Evolutionary conservation across 768 basidiomycete genomes (phyloP).

Genomic region (Macrocybe gigantea): DNA sequence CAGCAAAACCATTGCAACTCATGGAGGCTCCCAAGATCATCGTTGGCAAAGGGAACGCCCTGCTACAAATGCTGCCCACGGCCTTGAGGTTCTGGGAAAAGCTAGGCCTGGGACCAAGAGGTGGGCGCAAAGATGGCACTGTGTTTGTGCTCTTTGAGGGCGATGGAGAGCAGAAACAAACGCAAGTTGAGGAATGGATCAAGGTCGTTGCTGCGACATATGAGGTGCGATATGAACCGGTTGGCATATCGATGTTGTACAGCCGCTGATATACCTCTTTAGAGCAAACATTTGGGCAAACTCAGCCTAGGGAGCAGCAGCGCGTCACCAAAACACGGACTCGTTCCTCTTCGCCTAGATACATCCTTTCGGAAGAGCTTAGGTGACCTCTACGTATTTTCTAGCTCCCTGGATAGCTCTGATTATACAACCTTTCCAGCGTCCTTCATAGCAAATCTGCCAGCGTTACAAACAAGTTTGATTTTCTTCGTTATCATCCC

Average conservation of each 20-base stretch:
- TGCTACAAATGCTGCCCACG: constrained; percentile 65
- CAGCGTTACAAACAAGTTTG: constrained; percentile 31
- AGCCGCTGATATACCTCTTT: constrained; percentile 9
- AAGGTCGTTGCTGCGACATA: constrained; percentile 46
- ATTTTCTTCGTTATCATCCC: constrained; percentile 72
- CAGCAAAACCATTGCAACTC: constrained; percentile 5
- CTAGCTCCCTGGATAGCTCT: neutral
- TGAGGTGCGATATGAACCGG: constrained; percentile 36
- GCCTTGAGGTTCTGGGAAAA: constrained; percentile 86
- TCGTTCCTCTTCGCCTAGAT: constrained; percentile 62
- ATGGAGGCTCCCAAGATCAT: constrained; percentile 48
- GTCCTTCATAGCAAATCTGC: constrained; percentile 41
- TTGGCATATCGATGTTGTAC: constrained; percentile 1
- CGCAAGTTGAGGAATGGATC: constrained; percentile 57
- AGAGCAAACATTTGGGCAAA: constrained; percentile 61
- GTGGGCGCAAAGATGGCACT: constrained; percentile 65
- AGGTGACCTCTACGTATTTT: constrained; percentile 27
- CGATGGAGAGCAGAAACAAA: constrained; percentile 38
- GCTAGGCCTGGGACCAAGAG: constrained; percentile 63
- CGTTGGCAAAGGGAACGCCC: constrained; percentile 59
- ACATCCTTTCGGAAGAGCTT: constrained; percentile 61
- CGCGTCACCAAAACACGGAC: constrained; percentile 43
- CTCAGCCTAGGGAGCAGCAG: constrained; percentile 47
- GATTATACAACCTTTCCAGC: constrained; percentile 25
- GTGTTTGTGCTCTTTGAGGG: constrained; percentile 70